Percentiles rank a stretch among this genome's conserved stretches.
Evolutionary conservation across 2,329 filamentous ascomycete genomes (phyloP).

Genomic region (Magnaporthiopsis rhizophila): DNA sequence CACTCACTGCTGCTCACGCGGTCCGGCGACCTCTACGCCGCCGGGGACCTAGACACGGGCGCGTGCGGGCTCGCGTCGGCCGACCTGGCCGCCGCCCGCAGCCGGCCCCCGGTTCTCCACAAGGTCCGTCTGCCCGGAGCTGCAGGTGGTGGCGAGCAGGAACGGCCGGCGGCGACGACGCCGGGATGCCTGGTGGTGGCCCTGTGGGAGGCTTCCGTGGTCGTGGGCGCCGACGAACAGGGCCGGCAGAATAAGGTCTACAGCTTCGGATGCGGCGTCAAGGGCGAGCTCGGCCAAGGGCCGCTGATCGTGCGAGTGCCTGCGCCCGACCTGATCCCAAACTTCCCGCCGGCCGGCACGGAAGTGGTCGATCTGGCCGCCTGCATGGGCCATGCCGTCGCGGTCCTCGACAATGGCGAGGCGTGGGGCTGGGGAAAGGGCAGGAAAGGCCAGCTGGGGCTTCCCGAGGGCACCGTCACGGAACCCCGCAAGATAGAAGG

Average conservation of each 20-base stretch:
- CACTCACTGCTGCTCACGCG: slow-evolving; percentile 69
- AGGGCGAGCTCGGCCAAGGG: slow-evolving; percentile 66
- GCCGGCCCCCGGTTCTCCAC: neutral
- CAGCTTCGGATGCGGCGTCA: slow-evolving; percentile 56
- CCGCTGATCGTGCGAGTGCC: slow-evolving; percentile 39
- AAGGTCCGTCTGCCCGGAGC: slow-evolving; percentile 2
- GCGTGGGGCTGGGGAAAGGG: slow-evolving; percentile 86
- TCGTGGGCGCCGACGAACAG: slow-evolving; percentile 41
- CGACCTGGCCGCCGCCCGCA: slow-evolving; percentile 3
- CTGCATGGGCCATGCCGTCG: slow-evolving; percentile 70
- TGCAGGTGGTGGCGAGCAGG: neutral
- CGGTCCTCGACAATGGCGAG: slow-evolving; percentile 64
- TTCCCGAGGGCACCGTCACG: slow-evolving; percentile 43
- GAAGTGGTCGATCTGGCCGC: slow-evolving; percentile 59
- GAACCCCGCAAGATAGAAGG: slow-evolving; percentile 52
- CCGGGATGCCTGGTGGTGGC: slow-evolving; percentile 49
- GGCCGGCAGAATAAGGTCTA: slow-evolving; percentile 42
- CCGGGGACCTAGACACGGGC: slow-evolving; percentile 51
- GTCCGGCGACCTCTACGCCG: slow-evolving; percentile 52
- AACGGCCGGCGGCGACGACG: slow-evolving; percentile 10
- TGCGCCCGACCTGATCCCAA: slow-evolving; percentile 38
- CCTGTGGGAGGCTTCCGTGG: slow-evolving; percentile 69
- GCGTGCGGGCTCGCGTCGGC: slow-evolving; percentile 40
- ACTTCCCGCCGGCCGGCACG: slow-evolving; percentile 56
- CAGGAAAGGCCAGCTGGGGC: slow-evolving; percentile 75